Evolutionary conservation across 2,329 filamentous ascomycete species (phyloP).

Genomic region (Daldinia eschscholtzii): DNA sequence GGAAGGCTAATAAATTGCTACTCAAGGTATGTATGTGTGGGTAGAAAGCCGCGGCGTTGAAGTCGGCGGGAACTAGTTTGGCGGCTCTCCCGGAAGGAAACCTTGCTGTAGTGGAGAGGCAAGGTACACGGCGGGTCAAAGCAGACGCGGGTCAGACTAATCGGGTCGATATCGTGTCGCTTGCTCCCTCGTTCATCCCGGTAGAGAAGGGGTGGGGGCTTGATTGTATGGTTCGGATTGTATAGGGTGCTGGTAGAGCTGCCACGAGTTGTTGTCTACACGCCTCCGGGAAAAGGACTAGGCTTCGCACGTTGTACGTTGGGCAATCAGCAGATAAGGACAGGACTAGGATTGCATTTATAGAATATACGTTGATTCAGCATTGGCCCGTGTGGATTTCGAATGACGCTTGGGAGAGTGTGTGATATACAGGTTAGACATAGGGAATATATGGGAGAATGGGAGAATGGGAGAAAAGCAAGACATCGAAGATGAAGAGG

Average conservation of each 20-base stretch:
- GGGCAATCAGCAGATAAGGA: slow-evolving; percentile 34
- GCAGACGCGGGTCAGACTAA: slow-evolving; percentile 27
- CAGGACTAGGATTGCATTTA: slow-evolving; percentile 36
- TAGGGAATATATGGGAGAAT: slow-evolving; percentile 3
- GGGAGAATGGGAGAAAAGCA: not conserved
- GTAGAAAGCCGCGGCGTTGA: slow-evolving; percentile 64
- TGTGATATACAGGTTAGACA: not conserved
- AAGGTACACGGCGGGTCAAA: slow-evolving; percentile 21
- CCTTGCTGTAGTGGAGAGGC: slow-evolving; percentile 26
- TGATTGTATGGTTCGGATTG: slow-evolving; percentile 13
- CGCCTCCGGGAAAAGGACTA: slow-evolving; percentile 10
- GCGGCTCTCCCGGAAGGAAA: slow-evolving; percentile 32
- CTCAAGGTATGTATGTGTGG: slow-evolving; percentile 72
- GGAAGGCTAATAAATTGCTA: slow-evolving; percentile 33
- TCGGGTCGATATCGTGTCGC: slow-evolving; percentile 31
- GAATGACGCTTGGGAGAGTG: not conserved
- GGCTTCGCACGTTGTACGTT: slow-evolving; percentile 33
- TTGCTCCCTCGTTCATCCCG: slow-evolving; percentile 24
- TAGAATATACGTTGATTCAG: slow-evolving; percentile 32
- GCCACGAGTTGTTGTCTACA: slow-evolving; percentile 20
- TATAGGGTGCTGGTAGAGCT: slow-evolving; percentile 18
- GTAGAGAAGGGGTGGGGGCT: slow-evolving; percentile 10
- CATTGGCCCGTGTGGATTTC: slow-evolving; percentile 7
- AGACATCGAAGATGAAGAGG: slow-evolving; percentile 24
- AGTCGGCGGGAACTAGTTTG: slow-evolving; percentile 20